Conservation (phyloP, 805 yeast genomes). For the Zygosaccharomyces bailii region DNA sequence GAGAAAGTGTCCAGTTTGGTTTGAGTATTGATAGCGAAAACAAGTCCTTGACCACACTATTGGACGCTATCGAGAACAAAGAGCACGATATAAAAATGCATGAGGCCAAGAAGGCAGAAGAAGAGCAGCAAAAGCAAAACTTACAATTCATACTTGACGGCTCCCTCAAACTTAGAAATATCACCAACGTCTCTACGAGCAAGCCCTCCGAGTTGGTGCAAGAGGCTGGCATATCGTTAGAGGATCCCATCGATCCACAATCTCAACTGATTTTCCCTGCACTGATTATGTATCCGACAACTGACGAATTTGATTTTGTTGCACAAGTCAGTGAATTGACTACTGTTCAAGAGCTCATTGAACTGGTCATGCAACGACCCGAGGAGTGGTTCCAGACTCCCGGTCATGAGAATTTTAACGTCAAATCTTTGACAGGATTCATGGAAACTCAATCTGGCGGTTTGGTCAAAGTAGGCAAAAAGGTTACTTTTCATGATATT, state of each 20-base stretch:
- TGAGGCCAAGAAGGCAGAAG: constrained; percentile 24
- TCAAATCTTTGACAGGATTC: constrained; percentile 62
- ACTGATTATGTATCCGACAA: constrained; percentile 74
- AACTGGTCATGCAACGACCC: constrained; percentile 61
- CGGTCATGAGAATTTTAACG: constrained; percentile 55
- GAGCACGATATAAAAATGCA: constrained; percentile 36
- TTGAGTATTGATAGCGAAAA: constrained; percentile 57
- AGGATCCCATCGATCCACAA: constrained; percentile 62
- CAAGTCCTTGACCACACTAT: constrained; percentile 48
- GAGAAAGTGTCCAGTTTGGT: constrained; percentile 63
- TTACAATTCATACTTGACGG: constrained; percentile 45
- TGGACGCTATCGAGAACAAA: constrained; percentile 41
- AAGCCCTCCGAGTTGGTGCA: constrained; percentile 56
- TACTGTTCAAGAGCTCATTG: constrained; percentile 60
- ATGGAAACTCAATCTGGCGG: constrained; percentile 86
- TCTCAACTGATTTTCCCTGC: constrained; percentile 83
- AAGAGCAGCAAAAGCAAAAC: constrained; percentile 37
- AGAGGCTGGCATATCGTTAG: constrained; percentile 52
- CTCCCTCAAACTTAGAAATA: constrained; percentile 61
- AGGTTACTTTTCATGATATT: constrained; percentile 59
- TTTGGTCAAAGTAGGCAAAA: constrained; percentile 78
- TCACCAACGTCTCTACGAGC: constrained; percentile 46
- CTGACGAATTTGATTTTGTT: constrained; percentile 78
- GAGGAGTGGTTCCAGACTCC: constrained; percentile 62
- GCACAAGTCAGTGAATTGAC: constrained; percentile 71